Evolutionary conservation across 108 stramenopile species (phyloP).

Genomic region (Nitzschia sp.): DNA sequence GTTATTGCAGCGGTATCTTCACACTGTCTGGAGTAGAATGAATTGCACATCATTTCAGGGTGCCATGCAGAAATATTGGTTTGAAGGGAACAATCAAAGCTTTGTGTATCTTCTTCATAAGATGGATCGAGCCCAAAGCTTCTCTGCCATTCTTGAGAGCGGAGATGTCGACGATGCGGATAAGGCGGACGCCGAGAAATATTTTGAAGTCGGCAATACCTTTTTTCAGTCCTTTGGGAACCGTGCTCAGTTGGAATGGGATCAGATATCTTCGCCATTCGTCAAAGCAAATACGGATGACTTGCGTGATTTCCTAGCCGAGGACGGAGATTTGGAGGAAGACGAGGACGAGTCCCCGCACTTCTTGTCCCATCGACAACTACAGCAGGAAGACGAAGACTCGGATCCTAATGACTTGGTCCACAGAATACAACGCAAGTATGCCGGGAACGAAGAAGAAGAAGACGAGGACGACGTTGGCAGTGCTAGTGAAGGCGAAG

Average conservation of each 20-base stretch:
- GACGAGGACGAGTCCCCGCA: constrained; percentile 26
- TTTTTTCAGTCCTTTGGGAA: constrained; percentile 58
- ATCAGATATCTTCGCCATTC: constrained; percentile 58
- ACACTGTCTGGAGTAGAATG: constrained; percentile 30
- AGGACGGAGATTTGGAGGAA: constrained; percentile 42
- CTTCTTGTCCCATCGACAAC: constrained; percentile 19
- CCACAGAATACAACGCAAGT: constrained; percentile 28
- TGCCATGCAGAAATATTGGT: constrained; percentile 76
- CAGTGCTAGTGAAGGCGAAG: neutral
- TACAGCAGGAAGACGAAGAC: constrained; percentile 2
- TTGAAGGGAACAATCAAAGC: constrained; percentile 59
- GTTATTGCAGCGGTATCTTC: constrained; percentile 67
- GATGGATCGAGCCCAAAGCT: constrained; percentile 31
- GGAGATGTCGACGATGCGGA: constrained; percentile 25
- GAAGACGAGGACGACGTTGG: constrained; percentile 1
- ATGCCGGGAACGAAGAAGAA: constrained; percentile 19
- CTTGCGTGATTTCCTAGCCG: constrained; percentile 63
- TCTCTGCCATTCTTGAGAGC: neutral
- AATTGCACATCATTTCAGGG: constrained; percentile 48
- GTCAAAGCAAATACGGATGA: constrained; percentile 35
- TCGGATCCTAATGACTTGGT: constrained; percentile 39
- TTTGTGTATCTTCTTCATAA: constrained; percentile 61
- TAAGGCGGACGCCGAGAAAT: constrained; percentile 28
- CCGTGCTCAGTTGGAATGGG: constrained; percentile 50
- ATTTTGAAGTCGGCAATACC: constrained; percentile 32